phyloP scores from a whole-genome alignment of 2,329 filamentous ascomycete species.

The Chrysoporthe deuterocubensis region DNA sequence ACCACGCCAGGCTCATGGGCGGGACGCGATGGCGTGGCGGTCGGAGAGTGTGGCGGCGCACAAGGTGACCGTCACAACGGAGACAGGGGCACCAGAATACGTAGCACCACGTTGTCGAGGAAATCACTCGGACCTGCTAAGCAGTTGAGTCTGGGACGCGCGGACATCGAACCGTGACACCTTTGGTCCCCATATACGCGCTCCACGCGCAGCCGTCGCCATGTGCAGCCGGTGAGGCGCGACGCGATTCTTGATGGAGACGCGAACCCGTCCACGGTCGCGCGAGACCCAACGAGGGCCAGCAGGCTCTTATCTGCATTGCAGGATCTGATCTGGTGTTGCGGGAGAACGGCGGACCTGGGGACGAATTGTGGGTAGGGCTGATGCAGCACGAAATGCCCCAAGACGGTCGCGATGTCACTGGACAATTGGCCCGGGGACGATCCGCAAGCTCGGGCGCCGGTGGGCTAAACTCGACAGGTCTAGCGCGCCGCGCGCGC shows the following conservation, averaged over 20 bases:
- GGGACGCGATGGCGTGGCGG: neutral
- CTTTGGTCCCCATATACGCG: neutral
- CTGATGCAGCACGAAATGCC: neutral
- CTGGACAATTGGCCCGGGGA: conserved; percentile 5
- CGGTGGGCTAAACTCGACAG: neutral
- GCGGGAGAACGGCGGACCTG: neutral
- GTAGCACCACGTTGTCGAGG: neutral
- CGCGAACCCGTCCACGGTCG: conserved; percentile 4
- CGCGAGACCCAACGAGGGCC: neutral
- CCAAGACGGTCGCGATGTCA: neutral
- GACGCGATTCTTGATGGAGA: neutral
- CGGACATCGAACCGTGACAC: neutral
- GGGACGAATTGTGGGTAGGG: neutral
- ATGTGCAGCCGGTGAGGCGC: too few species aligned
- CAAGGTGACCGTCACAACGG: neutral
- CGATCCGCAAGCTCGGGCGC: neutral
- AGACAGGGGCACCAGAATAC: neutral
- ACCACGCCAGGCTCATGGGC: neutral
- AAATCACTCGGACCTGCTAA: neutral
- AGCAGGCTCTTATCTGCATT: neutral
- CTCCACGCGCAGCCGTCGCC: neutral
- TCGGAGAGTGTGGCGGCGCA: neutral
- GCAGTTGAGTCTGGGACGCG: neutral
- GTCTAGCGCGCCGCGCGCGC: neutral
- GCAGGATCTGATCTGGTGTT: conserved; percentile 2